Evolutionary conservation across 208 protist species (phyloP).

Genomic region (Porcisia hertigi): DNA sequence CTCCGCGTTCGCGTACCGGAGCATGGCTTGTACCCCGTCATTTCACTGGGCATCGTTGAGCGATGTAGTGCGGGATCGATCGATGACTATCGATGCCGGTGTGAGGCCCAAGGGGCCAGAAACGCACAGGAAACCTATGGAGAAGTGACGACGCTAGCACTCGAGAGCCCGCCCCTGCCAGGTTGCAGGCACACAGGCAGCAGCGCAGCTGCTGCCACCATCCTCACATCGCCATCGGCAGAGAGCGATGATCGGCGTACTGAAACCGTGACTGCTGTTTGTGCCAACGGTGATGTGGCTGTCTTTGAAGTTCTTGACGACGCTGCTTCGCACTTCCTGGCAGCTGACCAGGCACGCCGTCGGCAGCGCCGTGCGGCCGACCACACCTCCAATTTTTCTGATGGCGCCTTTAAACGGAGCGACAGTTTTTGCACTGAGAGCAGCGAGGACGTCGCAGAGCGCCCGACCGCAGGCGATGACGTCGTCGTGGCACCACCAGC

Average conservation of each 20-base stretch:
- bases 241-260: neutral
- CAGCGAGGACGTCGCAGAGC: neutral
- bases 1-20: slow-evolving; percentile 45
- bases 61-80: neutral
- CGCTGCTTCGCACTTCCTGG: slow-evolving; percentile 25
- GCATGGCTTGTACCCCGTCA: slow-evolving; percentile 55
- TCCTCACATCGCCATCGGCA: neutral
- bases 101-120: neutral
- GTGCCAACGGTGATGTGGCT: slow-evolving; percentile 29
- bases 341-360: slow-evolving; percentile 17
- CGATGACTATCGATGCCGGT: neutral
- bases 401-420: neutral
- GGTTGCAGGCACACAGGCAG: neutral
- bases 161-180: neutral
- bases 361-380: neutral
- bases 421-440: neutral
- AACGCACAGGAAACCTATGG: neutral
- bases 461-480: neutral
- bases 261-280: slow-evolving; percentile 15
- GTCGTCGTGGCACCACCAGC: neutral
- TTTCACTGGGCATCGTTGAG: slow-evolving; percentile 36
- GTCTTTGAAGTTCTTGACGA: slow-evolving; percentile 26
- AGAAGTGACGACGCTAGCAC: neutral
- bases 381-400: slow-evolving; percentile 2
- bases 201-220: neutral